These are phyloP conservation scores for Chrysanthemum makinoi DNA, from an alignment of 129 eudicot species.

Conservation along the genomic window DNA sequence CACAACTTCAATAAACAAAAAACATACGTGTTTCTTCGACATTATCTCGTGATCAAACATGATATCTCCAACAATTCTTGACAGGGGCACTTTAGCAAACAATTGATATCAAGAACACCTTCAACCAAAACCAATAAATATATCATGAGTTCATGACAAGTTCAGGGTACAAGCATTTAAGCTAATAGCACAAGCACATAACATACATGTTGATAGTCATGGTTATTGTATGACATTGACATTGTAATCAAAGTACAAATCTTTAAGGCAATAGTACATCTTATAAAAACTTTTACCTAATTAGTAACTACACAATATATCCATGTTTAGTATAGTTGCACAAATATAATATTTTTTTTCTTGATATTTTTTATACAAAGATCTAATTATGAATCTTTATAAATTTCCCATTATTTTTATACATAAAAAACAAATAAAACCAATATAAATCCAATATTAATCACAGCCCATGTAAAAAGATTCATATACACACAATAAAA, in stretches of 20 bases:
- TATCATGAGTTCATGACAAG: slow-evolving; percentile 8
- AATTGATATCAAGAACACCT: slow-evolving; percentile 33
- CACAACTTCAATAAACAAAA: neutral
- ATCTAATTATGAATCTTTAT: slow-evolving; percentile 12
- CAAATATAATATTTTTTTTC: slow-evolving; percentile 20
- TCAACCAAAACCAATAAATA: slow-evolving; percentile 28
- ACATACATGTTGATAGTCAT: slow-evolving; percentile 10
- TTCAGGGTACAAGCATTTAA: slow-evolving; percentile 21
- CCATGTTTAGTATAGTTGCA: slow-evolving; percentile 22
- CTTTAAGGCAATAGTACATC: slow-evolving; percentile 22
- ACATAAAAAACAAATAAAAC: neutral
- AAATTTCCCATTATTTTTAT: slow-evolving; percentile 19
- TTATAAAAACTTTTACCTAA: slow-evolving; percentile 5
- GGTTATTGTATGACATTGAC: slow-evolving; percentile 8
- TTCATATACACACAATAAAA: neutral
- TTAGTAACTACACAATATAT: slow-evolving; percentile 18
- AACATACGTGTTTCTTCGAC: slow-evolving; percentile 49
- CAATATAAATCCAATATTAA: neutral
- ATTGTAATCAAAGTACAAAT: slow-evolving; percentile 25
- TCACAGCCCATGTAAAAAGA: slow-evolving; percentile 9
- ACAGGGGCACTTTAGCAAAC: slow-evolving; percentile 21
- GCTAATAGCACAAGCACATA: neutral
- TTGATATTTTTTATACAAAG: slow-evolving; percentile 11
- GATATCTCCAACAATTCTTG: slow-evolving; percentile 32
- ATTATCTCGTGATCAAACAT: slow-evolving; percentile 50